Conservation (phyloP, 2,329 filamentous ascomycete genomes). For the Aotearoamyces nothofagi region DNA sequence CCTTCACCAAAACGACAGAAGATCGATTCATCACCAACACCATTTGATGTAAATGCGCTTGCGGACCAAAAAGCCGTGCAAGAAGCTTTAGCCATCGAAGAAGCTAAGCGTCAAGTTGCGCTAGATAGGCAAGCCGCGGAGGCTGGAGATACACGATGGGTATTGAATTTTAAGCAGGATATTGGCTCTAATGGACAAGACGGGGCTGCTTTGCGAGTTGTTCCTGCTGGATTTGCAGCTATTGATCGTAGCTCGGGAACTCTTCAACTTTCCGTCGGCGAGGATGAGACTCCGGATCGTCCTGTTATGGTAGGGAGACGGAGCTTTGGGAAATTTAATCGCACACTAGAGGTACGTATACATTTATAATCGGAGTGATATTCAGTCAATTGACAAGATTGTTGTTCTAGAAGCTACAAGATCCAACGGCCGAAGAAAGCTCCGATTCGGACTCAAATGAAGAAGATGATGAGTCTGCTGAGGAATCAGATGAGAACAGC, state of each 20-base stretch:
- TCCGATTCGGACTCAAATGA: constrained; percentile 23
- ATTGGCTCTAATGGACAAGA: constrained; percentile 21
- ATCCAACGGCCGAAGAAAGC: constrained; percentile 17
- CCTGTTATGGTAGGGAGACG: constrained; percentile 24
- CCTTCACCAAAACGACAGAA: constrained; percentile 51
- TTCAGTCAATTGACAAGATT: too few species aligned
- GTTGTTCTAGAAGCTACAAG: constrained; percentile 21
- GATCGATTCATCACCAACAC: constrained; percentile 18
- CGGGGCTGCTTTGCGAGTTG: constrained; percentile 32
- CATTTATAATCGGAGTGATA: too few species aligned
- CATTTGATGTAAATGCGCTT: constrained; percentile 23
- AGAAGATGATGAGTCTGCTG: constrained; percentile 16
- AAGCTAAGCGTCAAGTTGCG: constrained; percentile 45
- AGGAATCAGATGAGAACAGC: constrained; percentile 18
- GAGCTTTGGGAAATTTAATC: constrained; percentile 33
- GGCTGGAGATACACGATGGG: constrained; percentile 61
- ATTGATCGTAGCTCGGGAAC: constrained; percentile 23
- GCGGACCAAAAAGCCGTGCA: constrained; percentile 45
- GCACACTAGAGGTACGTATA: constrained; percentile 19
- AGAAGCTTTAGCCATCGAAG: constrained; percentile 49
- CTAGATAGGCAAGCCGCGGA: constrained; percentile 46
- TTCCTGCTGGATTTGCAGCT: constrained; percentile 42
- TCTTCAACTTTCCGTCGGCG: constrained; percentile 8
- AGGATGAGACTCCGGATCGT: constrained; percentile 19
- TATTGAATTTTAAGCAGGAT: constrained; percentile 36